Evolutionary conservation across 169 alveolate genomes (phyloP).

Genomic region (Eimeria acervulina): DNA sequence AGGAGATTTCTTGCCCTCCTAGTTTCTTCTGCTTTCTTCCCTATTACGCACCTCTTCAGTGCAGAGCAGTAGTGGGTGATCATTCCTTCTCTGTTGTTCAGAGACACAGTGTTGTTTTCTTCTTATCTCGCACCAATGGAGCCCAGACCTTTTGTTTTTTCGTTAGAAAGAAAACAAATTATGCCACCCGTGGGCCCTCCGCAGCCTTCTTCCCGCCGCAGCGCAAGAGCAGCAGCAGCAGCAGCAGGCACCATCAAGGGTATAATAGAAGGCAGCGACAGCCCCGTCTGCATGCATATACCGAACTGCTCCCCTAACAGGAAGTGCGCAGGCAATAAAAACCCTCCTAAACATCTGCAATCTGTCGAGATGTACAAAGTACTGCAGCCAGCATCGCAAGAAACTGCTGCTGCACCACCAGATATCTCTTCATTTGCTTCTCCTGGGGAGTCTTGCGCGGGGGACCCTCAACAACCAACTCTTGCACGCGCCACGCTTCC

Average conservation of each 20-base stretch:
- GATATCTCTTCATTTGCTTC: background rate
- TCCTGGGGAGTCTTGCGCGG: background rate
- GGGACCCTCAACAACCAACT: background rate
- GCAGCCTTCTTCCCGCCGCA: background rate
- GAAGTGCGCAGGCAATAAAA: background rate
- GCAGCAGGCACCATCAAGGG: constrained; percentile 31
- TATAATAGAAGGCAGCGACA: constrained; percentile 12
- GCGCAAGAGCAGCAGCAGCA: constrained; percentile 48
- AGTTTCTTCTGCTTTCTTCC: background rate
- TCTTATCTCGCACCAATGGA: background rate
- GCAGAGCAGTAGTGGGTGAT: too few relatives aligned
- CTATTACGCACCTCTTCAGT: too few relatives aligned
- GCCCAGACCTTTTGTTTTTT: constrained; percentile 18
- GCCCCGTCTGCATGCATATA: background rate
- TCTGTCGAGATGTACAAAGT: constrained; percentile 40
- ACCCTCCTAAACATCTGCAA: background rate
- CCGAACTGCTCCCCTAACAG: background rate
- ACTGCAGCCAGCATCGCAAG: background rate
- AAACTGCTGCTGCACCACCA: background rate
- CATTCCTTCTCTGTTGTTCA: background rate
- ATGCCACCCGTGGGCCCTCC: constrained; percentile 38
- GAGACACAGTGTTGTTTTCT: background rate
- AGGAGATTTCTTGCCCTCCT: background rate
- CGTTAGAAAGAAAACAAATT: constrained; percentile 13
- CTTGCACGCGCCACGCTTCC: background rate